Evolutionary conservation across 1,284 basidiomycete genomes (phyloP).

Genomic region (Prillingera fragicola): DNA sequence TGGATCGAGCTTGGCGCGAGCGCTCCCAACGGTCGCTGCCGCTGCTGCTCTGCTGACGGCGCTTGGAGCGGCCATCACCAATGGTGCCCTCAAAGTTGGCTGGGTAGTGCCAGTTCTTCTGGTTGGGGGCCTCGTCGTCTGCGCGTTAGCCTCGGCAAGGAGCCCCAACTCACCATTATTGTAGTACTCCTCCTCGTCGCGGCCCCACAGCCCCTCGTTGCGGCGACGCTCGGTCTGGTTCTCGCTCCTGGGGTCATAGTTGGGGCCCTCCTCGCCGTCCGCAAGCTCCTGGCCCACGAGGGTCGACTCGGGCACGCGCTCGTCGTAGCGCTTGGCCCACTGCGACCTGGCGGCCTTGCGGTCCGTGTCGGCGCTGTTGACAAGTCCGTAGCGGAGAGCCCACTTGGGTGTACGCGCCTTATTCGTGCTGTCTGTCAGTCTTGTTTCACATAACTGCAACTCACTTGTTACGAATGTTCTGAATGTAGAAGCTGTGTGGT

Average conservation of each 20-base stretch:
- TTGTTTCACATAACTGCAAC: constrained; percentile 4
- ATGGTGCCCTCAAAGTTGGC: constrained; percentile 49
- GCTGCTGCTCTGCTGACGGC: constrained; percentile 11
- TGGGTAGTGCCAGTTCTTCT: constrained; percentile 48
- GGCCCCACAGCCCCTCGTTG: constrained; percentile 42
- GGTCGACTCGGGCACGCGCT: constrained; percentile 67
- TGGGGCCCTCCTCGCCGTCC: constrained; percentile 61
- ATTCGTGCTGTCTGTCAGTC: constrained; percentile 56
- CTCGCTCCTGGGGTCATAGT: constrained; percentile 39
- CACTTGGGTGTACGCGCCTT: constrained; percentile 86
- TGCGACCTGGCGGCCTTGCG: constrained; percentile 72
- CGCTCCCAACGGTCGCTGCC: constrained; percentile 38
- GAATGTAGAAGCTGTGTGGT: constrained; percentile 91
- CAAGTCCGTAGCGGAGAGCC: constrained; percentile 74
- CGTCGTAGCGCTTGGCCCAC: constrained; percentile 81
- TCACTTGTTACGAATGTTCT: constrained; percentile 88
- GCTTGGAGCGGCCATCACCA: constrained; percentile 27
- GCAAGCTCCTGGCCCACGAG: constrained; percentile 66
- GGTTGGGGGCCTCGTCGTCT: constrained; percentile 43
- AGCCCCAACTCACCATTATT: constrained; percentile 20
- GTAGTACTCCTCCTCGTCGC: constrained; percentile 46
- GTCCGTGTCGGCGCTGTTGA: constrained; percentile 68
- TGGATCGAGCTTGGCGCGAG: constrained; percentile 23
- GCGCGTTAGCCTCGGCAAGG: neutral
- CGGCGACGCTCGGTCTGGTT: constrained; percentile 22